Base-by-base conservation (phyloP, 176 grass and related monocot species). In the Miscanthus lutarioriparius region DNA sequence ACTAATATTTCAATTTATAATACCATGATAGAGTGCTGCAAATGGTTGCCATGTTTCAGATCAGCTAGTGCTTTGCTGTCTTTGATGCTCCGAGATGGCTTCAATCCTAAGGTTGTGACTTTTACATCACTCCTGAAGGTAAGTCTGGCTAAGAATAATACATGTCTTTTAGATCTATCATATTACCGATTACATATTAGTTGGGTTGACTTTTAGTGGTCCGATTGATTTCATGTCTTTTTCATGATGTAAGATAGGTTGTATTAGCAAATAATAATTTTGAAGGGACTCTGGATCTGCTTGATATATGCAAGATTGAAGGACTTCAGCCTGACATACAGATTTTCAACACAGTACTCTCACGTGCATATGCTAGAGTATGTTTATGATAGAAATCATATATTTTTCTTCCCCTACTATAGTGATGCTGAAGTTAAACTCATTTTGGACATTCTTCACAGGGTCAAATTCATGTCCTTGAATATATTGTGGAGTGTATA, bases 21-120 rank as follows among this genome's bases (percentile, higher is more conserved):
- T 68, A 87, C 86, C 35, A 98, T 98, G 96, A 92, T 98, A 87
- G 83, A 93, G 72, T 95, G 91, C 80, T 92, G 87, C 77, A 82
- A 90, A 54, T 82, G 84, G 66, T 83, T 95, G 54, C 64, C 48
- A 36, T 90, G 85, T 86, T 77, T 86, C 28, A 91, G 75, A 81
- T 95, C 83, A 89, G 91, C 93, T 40, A 74, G 77, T 58, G 43
- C 78, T 67, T 90, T 98, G 74, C 35, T 95, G 19, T 98, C 91
- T 41, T 85, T 95, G 86, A 95, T 98, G 91, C 37, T 91, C 38
- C 85, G 58, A 74, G 96, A 98, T 93, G 91, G 96, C 39, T 95
- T 79, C 74, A 41, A 13, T 66, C 91, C 85, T 6, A 80, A 72
- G 1, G 67, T 79, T 74, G 68, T 90, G 65, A 98, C 91, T 48